Percentiles rank a stretch among this genome's conserved stretches.
These are phyloP conservation scores for Usnea hakonensis DNA, from an alignment of 495 filamentous ascomycete species.

Conservation along the genomic window DNA sequence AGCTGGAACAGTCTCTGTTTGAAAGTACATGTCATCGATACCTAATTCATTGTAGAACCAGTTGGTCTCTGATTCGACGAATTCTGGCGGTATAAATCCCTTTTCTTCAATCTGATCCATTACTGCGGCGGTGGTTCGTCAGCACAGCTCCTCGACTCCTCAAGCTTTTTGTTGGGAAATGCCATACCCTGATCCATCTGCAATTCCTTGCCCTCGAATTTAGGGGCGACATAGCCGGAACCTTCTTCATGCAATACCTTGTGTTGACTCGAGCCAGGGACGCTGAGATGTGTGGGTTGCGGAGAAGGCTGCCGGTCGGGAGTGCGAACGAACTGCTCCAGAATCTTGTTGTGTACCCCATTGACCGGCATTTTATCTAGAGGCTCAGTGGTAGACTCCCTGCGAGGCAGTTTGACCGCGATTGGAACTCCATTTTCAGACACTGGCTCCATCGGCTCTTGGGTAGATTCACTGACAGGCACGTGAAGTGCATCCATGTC, in stretches of 20 bases:
- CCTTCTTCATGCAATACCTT: constrained; percentile 76
- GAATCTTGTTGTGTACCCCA: constrained; percentile 49
- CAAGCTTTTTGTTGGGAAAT: not conserved
- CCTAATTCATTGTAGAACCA: constrained; percentile 98
- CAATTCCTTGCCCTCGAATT: constrained; percentile 86
- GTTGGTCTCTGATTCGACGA: constrained; percentile 73
- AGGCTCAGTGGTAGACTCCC: constrained; percentile 14
- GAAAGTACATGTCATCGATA: constrained; percentile 98
- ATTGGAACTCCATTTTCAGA: constrained; percentile 28
- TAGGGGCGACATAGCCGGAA: constrained; percentile 91
- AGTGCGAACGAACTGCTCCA: constrained; percentile 53
- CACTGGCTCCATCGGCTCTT: constrained; percentile 14
- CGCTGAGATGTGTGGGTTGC: constrained; percentile 79
- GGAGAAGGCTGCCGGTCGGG: constrained; percentile 70
- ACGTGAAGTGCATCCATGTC: constrained; percentile 15
- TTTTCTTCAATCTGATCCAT: constrained; percentile 69
- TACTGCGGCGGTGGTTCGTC: constrained; percentile 34
- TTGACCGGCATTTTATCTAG: constrained; percentile 15
- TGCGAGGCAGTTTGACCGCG: constrained; percentile 19
- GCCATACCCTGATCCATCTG: constrained; percentile 82
- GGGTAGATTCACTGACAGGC: constrained; percentile 9
- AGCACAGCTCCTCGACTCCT: not conserved
- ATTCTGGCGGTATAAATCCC: constrained; percentile 76
- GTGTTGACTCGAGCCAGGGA: constrained; percentile 55
- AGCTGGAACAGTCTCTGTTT: constrained; percentile 77